Percentiles rank a stretch among this genome's conserved stretches.
phyloP scores from a whole-genome alignment of 805 yeast species.

The Deakozyma indianensis region DNA sequence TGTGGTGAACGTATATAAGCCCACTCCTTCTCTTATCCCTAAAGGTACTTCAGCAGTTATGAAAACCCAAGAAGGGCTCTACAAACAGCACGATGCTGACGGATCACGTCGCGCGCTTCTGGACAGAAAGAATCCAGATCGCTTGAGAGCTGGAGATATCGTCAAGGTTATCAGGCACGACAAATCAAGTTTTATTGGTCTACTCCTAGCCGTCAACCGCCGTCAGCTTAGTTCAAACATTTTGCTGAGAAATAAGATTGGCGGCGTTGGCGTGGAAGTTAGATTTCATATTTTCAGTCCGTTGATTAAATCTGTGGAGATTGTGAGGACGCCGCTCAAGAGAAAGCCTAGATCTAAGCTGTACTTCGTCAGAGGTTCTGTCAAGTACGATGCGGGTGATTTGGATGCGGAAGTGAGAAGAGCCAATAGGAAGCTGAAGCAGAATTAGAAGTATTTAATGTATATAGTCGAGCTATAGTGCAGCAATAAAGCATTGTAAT shows the following conservation, averaged over 20 bases:
- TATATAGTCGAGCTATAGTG: constrained; percentile 3
- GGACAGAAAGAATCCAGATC: constrained; percentile 29
- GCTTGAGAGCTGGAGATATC: constrained; percentile 68
- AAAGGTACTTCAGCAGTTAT: constrained; percentile 23
- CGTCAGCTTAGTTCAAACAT: constrained; percentile 59
- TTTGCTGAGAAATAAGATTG: constrained; percentile 68
- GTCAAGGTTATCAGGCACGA: constrained; percentile 59
- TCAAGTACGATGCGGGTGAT: constrained; percentile 25
- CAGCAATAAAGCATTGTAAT: background rate
- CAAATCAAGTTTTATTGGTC: constrained; percentile 52
- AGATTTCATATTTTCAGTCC: constrained; percentile 76
- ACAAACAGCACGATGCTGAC: constrained; percentile 49
- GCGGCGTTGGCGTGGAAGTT: constrained; percentile 74
- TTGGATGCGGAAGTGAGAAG: constrained; percentile 21
- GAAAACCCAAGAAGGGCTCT: constrained; percentile 36
- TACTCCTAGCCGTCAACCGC: constrained; percentile 62
- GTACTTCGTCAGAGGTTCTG: constrained; percentile 64
- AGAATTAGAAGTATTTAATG: constrained; percentile 6
- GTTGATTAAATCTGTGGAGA: constrained; percentile 57
- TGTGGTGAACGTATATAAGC: constrained; percentile 21
- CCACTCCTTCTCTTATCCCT: constrained; percentile 20
- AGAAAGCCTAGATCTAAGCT: constrained; percentile 75
- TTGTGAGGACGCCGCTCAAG: constrained; percentile 55
- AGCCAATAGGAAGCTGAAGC: constrained; percentile 12
- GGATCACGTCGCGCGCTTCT: constrained; percentile 52